phyloP scores from a whole-genome alignment of 805 yeast genomes.

The Saturnispora serradocipensis region DNA sequence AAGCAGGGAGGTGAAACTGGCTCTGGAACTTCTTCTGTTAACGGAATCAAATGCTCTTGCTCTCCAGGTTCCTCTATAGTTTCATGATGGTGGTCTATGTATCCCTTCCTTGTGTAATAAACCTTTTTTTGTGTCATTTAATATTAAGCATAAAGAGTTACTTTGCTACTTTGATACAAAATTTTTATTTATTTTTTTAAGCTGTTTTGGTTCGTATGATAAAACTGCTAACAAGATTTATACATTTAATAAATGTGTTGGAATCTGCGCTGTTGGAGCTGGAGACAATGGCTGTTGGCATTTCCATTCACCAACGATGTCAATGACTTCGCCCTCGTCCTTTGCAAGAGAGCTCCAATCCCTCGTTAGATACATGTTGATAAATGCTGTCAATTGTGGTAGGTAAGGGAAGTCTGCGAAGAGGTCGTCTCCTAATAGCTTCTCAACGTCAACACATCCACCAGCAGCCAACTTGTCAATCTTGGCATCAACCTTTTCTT shows the following conservation, averaged over 20 bases:
- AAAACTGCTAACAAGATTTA: background rate
- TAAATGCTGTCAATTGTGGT: constrained; percentile 7
- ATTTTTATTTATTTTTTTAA: background rate
- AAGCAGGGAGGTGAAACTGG: background rate
- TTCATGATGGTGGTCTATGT: background rate
- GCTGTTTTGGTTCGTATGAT: background rate
- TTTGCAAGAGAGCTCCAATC: constrained; percentile 9
- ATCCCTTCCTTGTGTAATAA: background rate
- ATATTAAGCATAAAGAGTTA: background rate
- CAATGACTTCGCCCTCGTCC: constrained; percentile 35
- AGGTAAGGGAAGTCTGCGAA: constrained; percentile 17
- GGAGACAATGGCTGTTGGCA: constrained; percentile 43
- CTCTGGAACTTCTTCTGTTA: constrained; percentile 2
- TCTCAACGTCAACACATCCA: constrained; percentile 7
- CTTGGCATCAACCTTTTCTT: constrained; percentile 13
- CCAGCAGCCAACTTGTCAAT: constrained; percentile 9
- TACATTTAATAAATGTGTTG: constrained; percentile 18
- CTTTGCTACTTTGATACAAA: background rate
- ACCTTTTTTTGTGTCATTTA: constrained; percentile 1
- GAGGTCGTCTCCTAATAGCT: constrained; percentile 12
- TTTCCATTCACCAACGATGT: constrained; percentile 47
- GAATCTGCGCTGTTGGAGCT: constrained; percentile 46
- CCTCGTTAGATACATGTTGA: constrained; percentile 5
- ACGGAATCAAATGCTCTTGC: background rate
- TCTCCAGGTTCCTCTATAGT: background rate